Evolutionary conservation across 179 eudicot species (phyloP).

Genomic region (Sideroxylon spinosum): DNA sequence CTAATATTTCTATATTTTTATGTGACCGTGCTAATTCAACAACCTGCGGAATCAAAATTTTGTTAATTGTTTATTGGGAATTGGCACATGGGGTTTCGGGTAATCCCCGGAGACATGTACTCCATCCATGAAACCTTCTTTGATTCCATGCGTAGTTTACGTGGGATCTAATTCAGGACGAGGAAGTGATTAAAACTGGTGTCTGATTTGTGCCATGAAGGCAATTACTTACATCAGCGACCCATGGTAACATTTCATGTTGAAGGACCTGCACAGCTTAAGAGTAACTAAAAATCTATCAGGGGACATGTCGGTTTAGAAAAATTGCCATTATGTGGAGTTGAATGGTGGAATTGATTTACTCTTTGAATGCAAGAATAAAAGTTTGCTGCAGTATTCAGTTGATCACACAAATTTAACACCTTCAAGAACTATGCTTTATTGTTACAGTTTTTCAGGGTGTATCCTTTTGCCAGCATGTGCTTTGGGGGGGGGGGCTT

Average conservation of each 20-base stretch:
- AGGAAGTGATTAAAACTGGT: neutral
- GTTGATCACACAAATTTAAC: neutral
- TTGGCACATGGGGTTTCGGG: neutral
- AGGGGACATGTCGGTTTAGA: neutral
- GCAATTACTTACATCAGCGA: neutral
- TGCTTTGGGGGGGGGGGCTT: neutral
- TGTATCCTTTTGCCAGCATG: neutral
- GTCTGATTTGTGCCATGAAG: neutral
- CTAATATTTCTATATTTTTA: too few species aligned
- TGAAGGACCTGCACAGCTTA: neutral
- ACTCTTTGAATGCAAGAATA: neutral
- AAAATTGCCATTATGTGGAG: neutral
- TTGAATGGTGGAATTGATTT: neutral
- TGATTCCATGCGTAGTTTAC: neutral
- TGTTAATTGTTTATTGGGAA: too few species aligned
- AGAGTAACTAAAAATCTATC: neutral
- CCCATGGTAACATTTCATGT: neutral
- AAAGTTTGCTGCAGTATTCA: neutral
- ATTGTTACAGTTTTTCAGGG: neutral
- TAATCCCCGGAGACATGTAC: neutral
- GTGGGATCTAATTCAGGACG: neutral
- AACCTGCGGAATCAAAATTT: too few species aligned
- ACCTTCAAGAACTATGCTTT: neutral
- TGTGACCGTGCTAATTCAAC: too few species aligned
- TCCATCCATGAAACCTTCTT: neutral